A percentile compares a stretch with the other conserved stretches of the same genome.
Conservation (phyloP, 495 filamentous ascomycete species). For the Recurvomyces mirabilis region DNA sequence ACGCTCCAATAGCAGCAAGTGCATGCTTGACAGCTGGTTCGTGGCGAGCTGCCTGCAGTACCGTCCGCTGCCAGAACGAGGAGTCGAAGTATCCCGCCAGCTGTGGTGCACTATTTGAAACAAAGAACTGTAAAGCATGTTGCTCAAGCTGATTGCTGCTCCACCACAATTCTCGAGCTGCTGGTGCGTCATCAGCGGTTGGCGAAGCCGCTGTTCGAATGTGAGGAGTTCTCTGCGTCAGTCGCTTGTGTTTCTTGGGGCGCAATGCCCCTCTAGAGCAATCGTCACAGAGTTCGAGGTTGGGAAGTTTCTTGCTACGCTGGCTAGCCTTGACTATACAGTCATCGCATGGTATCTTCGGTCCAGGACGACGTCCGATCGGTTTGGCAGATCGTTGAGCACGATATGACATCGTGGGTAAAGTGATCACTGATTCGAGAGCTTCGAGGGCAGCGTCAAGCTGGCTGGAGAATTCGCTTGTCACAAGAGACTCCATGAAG, state of each 20-base stretch:
- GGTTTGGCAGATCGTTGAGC: not conserved
- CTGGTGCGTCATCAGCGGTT: not conserved
- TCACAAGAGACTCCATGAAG: too few species aligned
- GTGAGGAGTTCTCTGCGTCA: too few species aligned
- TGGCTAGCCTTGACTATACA: conserved; percentile 15
- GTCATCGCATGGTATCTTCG: conserved; percentile 14
- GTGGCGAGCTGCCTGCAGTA: conserved; percentile 11
- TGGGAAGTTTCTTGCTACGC: not conserved
- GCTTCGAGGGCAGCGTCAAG: not conserved
- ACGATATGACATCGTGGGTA: not conserved
- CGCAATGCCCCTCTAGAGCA: conserved; percentile 1
- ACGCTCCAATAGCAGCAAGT: conserved; percentile 15
- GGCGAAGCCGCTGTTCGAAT: conserved; percentile 10
- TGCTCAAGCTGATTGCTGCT: conserved; percentile 13
- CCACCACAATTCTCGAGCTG: conserved; percentile 4
- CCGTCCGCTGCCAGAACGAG: conserved; percentile 16
- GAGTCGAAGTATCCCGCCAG: conserved; percentile 19
- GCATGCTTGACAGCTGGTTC: conserved; percentile 19
- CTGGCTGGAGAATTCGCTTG: too few species aligned
- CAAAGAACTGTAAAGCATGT: conserved; percentile 18
- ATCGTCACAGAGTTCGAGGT: conserved; percentile 12
- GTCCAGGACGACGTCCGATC: not conserved
- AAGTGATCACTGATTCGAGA: not conserved
- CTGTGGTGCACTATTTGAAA: conserved; percentile 15
- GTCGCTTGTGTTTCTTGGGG: too few species aligned